These are phyloP conservation scores for Aspergillus baeticus DNA, from an alignment of 495 filamentous ascomycete species.

Conservation along the genomic window DNA sequence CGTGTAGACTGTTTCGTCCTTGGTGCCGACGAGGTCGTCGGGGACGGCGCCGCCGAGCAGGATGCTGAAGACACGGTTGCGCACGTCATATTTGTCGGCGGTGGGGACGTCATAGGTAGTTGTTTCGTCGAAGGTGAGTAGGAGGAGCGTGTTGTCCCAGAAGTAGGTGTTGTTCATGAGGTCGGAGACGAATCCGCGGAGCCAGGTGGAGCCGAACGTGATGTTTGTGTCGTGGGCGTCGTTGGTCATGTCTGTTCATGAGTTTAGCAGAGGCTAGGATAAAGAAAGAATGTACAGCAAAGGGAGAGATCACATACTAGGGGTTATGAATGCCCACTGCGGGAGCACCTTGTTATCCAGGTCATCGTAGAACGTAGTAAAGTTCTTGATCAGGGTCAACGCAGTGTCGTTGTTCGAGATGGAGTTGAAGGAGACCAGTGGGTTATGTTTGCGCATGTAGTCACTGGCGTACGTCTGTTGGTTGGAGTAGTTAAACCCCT, in stretches of 20 bases:
- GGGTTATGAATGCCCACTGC: slow-evolving; percentile 74
- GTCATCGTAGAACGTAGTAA: slow-evolving; percentile 61
- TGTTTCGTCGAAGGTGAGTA: slow-evolving; percentile 75
- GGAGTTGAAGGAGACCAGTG: slow-evolving; percentile 57
- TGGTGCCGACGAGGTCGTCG: slow-evolving; percentile 53
- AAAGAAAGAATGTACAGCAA: no score
- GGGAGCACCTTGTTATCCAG: slow-evolving; percentile 56
- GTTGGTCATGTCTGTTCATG: no score
- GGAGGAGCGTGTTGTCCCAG: slow-evolving; percentile 64
- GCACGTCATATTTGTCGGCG: slow-evolving; percentile 51
- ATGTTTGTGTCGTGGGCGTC: slow-evolving; percentile 70
- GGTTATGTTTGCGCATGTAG: slow-evolving; percentile 80
- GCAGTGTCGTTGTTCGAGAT: slow-evolving; percentile 54
- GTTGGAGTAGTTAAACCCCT: slow-evolving; percentile 56
- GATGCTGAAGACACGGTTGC: slow-evolving; percentile 59
- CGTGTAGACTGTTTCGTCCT: slow-evolving; percentile 66
- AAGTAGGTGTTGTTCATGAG: slow-evolving; percentile 61
- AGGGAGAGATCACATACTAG: no score
- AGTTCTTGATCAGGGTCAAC: slow-evolving; percentile 64
- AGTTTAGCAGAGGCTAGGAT: no score
- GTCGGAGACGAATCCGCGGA: slow-evolving; percentile 58
- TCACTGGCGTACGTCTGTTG: slow-evolving; percentile 52
- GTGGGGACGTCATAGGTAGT: no score
- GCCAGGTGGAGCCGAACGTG: slow-evolving; percentile 58
- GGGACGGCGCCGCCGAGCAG: slow-evolving; percentile 67